Base-by-base conservation (phyloP, 306 rosid genomes). In the Vachellia collinsii region DNA sequence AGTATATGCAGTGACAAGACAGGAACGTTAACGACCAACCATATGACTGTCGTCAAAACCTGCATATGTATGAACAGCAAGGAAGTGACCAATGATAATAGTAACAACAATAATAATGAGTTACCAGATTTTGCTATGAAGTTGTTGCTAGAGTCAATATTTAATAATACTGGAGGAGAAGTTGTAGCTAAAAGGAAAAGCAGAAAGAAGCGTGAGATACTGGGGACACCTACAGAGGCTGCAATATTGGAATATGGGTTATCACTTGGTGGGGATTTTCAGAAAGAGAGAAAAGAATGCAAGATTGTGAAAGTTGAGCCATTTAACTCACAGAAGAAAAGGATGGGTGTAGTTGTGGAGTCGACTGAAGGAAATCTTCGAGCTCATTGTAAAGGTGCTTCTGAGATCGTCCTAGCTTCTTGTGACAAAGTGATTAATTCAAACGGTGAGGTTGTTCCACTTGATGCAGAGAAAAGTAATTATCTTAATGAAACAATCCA, bases 21-120 rank as follows among this genome's bases (percentile, higher is more conserved):
- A 39, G 99, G 99, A 69, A 95, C 99, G n/a, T 79, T 95, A 16
- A 95, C 99, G 7, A 95, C 99, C 19, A 95, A 95, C 79, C 92
- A 41, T 54, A 95, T 95, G 99, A 90, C 96, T 4, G 94, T 95
- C 41, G 98, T 95, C 41, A 95, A 91, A 84, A 90, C 97, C 20
- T 95, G 98, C 85, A 84, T 95, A 78, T 89, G 98, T 76, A 89
- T 90, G 93, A 89, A 86, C 16, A 82, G 41, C 80, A 86, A 84
- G 80, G 98, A 91, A 51, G 87, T 87, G 64, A 68, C 22, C 54
- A 81, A 61, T 47, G 81, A 79, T 3, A 77, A 62, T 29, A 25
- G 0, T 11, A 14, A 14, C 1, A 4, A 53, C 20, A 50, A 4
- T 0, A 11, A 43, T 43, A 7, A 10, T 44, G 87, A 91, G 16